Evolutionary conservation across 2,329 filamentous ascomycete genomes (phyloP), one percentile per base, ranked within the genome.

Genomic region (Neodidymelliopsis sp.): DNA sequence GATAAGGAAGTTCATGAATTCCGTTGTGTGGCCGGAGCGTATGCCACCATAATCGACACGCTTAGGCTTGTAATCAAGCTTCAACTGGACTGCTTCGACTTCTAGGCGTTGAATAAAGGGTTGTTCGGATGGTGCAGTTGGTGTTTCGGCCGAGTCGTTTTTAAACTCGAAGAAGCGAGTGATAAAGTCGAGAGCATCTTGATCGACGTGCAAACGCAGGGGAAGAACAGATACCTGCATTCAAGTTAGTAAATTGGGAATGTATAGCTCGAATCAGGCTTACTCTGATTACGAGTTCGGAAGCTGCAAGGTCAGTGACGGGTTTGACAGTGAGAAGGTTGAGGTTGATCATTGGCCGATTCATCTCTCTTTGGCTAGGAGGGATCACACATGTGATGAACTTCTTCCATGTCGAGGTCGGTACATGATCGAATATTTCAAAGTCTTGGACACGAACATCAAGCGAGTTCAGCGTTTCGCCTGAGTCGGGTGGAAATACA

Each of bases 1-100:
- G 11, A 93, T 89, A 57, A 99, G 83, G 69, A 99, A 97, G 72
- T 99, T 99, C 92, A 97, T 97, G 66, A 99, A 96, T 71, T 99
- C 94, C 0, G 91, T 96, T 0, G 94, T 97, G 59, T 90, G 91
- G 2, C 94, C 94, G 1, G 94, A 97, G 19, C 92, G 86, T 3
- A 99, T 82, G 3, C 92, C 92, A 0, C 87, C 90, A 62, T 99
- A 99, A 71, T 99, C 93, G 13, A 99, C 90, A n/a, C 91, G 85
- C 74, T 99, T 97, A 7, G 94, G 94, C 71, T 99, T 99, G 76
- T 99, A 99, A 73, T 99, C 94, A 3, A 95, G 84, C 65, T 89
- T 91, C 46, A 99, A 82, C 2, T 86, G 86, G 18, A 99, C 84
- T 4, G 89, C 84, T 57, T 90, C 89, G 35, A 99, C 81, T 74